Evolutionary conservation across 179 eudicot species (phyloP).

Genomic region (Actinidia chinensis): DNA sequence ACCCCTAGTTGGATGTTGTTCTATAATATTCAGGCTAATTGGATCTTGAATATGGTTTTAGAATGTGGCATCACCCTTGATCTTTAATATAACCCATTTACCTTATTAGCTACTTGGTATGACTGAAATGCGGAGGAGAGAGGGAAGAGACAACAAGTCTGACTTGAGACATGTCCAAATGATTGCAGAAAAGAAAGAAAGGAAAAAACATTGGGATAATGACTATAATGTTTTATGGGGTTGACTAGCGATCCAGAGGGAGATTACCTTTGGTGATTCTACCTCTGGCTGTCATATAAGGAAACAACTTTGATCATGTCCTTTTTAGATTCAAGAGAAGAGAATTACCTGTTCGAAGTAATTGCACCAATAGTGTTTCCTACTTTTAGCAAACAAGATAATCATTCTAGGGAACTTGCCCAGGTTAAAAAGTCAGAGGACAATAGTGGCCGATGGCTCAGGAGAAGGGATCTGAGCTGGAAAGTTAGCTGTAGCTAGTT

Average conservation of each 20-base stretch:
- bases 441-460: neutral
- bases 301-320: neutral
- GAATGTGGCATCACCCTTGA: too few species aligned
- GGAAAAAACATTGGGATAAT: too few species aligned
- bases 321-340: neutral
- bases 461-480: conserved; percentile 54
- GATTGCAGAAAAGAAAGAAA: neutral
- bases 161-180: neutral
- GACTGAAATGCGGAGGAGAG: too few species aligned
- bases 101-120: too few species aligned
- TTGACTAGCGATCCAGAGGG: too few species aligned
- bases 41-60: too few species aligned
- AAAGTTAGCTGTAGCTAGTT: conserved; percentile 94
- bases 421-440: neutral
- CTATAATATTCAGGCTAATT: too few species aligned
- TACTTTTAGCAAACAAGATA: neutral
- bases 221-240: too few species aligned
- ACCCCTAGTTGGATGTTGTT: too few species aligned
- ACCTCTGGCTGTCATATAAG: neutral
- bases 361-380: too few species aligned
- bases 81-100: too few species aligned
- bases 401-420: neutral
- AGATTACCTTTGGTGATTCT: too few species aligned
- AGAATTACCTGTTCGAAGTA: neutral
- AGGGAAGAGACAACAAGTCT: neutral